Evolutionary conservation across 2,329 filamentous ascomycete genomes (phyloP), one percentile per base, ranked within the genome.

Genomic region (Fonsecaea pedrosoi): DNA sequence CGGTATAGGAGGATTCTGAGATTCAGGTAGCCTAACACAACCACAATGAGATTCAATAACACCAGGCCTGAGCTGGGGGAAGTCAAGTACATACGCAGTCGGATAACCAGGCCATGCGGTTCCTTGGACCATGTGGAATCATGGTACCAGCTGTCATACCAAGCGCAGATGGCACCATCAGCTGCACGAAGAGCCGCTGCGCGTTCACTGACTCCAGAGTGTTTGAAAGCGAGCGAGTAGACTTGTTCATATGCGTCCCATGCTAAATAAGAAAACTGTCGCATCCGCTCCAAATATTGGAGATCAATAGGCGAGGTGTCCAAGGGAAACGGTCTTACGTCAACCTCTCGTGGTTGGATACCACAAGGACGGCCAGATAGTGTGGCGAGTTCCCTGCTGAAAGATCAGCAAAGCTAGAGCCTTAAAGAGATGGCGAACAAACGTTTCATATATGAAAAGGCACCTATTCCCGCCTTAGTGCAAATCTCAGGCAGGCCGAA

Each of bases 301-400:
- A 60, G 57, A 18, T 61, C 42, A n/a, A 54, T 61, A 18, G 56
- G 50, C 21, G 63, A 55, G 32, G 56, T 55, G 10, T 54, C 90
- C 88, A 4, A 90, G 91, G 2, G 94, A 97, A 50, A 93, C 87
- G 5, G 89, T 87, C 5, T 86, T 89, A 65, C 89, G 86, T 65
- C 63, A 35, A 65, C 45, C 40, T 65, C 63, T 40, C 50, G 42
- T 15, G 58, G 63, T 35, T 65, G 63, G 12, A 65, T 54, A 3
- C 42, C 63, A 35, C 56, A 60, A 9, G 63, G 63, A 3, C 63
- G 38, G n/a, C 63, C 63, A 13, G 58, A 60, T 9, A 54, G 35
- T 8, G 56, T 38, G 3, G 63, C 56, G 32, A 65, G 37, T 45
- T 65, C 63, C 21, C 55, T 57, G 42, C 7, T 37, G 53, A 54